These are phyloP conservation scores for Helotiales sp. DNA, from an alignment of 2,329 filamentous ascomycete species.

Conservation along the genomic window DNA sequence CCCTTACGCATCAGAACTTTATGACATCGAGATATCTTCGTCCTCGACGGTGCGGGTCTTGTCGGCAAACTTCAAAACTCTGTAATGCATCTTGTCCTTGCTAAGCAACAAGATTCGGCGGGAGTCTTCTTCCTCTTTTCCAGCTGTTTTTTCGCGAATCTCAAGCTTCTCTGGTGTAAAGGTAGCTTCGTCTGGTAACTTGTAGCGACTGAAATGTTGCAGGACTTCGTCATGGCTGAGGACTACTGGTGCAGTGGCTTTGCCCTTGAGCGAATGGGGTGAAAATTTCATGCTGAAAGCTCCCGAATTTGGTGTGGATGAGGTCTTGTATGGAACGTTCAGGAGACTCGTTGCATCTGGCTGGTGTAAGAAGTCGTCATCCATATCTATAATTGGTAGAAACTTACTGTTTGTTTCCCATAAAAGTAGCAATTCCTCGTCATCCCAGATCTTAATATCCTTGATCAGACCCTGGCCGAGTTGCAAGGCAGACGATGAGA, in stretches of 20 bases:
- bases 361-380: background rate
- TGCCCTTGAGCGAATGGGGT: conserved; percentile 2
- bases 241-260: background rate
- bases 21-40: conserved; percentile 29
- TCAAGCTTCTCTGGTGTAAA: conserved; percentile 30
- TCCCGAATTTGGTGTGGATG: background rate
- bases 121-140: conserved; percentile 12
- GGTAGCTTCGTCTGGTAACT: conserved; percentile 14
- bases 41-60: conserved; percentile 1
- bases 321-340: conserved; percentile 24
- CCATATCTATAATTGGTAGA: background rate
- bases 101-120: conserved; percentile 29
- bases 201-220: conserved; percentile 16
- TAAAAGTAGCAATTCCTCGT: conserved; percentile 29
- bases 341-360: conserved; percentile 26
- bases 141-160: conserved; percentile 17
- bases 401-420: conserved; percentile 30
- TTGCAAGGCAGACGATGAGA: conserved; percentile 24
- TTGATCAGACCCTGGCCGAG: conserved; percentile 33
- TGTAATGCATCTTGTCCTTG: conserved; percentile 30
- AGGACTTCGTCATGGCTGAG: conserved; percentile 25
- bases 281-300: conserved; percentile 12
- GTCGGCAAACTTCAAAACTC: conserved; percentile 25
- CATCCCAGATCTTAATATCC: conserved; percentile 34
- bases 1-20: too few relatives aligned